Percentiles rank a stretch among this genome's conserved stretches.
Conservation (phyloP, 768 basidiomycete genomes). For the Leucosporidium creatinivorum region DNA sequence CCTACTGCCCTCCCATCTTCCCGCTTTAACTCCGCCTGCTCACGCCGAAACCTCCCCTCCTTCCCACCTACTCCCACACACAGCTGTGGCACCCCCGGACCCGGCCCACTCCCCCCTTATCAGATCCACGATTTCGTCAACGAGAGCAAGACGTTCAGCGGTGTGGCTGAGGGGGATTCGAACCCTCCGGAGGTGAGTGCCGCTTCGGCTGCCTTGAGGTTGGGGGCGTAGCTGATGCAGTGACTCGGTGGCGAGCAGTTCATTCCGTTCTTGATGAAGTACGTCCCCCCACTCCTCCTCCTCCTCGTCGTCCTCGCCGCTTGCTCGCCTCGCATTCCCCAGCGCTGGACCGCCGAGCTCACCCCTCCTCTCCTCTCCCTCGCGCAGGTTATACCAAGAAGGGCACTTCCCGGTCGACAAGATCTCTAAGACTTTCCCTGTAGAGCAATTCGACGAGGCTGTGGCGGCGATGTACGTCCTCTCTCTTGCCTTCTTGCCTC, state of each 20-base stretch:
- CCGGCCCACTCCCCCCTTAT: conserved; percentile 5
- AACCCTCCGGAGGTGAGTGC: conserved; percentile 20
- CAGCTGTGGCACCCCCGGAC: conserved; percentile 17
- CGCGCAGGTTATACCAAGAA: conserved; percentile 23
- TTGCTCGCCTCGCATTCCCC: too few relatives aligned
- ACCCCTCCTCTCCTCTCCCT: neutral
- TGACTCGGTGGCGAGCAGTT: conserved; percentile 12
- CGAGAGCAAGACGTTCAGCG: conserved; percentile 3
- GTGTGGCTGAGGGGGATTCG: conserved; percentile 29
- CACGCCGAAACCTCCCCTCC: too few relatives aligned
- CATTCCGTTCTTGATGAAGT: conserved; percentile 30
- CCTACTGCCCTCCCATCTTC: too few relatives aligned
- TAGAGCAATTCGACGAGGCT: conserved; percentile 35
- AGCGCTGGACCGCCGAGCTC: too few relatives aligned
- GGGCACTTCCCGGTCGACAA: conserved; percentile 39
- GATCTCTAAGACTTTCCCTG: conserved; percentile 32
- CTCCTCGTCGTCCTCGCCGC: neutral
- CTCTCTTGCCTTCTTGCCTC: neutral
- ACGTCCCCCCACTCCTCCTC: neutral
- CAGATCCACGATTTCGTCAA: conserved; percentile 27
- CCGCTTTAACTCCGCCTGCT: too few relatives aligned
- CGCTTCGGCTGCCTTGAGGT: too few relatives aligned
- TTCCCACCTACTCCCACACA: too few relatives aligned
- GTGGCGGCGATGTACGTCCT: conserved; percentile 26
- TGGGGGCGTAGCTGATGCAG: too few relatives aligned